phyloP scores from a whole-genome alignment of 1,284 basidiomycete genomes.

The Anthracocystis panici-leucophaei region DNA sequence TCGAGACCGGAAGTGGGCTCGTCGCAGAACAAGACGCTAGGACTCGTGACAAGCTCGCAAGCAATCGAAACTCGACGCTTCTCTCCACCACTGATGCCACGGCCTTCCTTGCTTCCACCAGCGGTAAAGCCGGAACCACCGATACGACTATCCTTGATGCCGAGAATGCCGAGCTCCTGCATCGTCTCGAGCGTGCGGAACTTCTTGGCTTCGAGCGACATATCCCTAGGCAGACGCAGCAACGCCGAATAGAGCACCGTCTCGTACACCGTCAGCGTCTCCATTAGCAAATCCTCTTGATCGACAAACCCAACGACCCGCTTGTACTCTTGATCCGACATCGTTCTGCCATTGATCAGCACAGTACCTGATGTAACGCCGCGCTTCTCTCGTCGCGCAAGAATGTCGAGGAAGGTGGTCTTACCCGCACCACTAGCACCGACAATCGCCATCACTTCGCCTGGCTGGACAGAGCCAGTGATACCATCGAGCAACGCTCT shows the following conservation, averaged over 20 bases:
- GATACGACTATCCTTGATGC: constrained; percentile 89
- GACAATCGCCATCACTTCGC: constrained; percentile 90
- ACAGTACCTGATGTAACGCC: constrained; percentile 81
- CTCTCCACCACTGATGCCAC: constrained; percentile 61
- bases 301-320: constrained; percentile 93
- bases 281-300: constrained; percentile 96
- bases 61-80: constrained; percentile 78
- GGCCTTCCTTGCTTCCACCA: constrained; percentile 85
- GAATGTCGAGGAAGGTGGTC: constrained; percentile 93
- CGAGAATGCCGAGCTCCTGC: constrained; percentile 91
- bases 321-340: constrained; percentile 82
- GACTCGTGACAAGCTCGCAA: constrained; percentile 96
- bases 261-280: constrained; percentile 96
- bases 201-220: constrained; percentile 93
- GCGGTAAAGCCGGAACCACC: constrained; percentile 75
- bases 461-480: constrained; percentile 90
- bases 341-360: constrained; percentile 86
- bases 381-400: constrained; percentile 87
- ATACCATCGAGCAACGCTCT: constrained; percentile 82
- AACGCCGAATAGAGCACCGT: constrained; percentile 93
- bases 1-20: constrained; percentile 92
- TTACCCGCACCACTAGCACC: constrained; percentile 98
- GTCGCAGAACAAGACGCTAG: constrained; percentile 93
- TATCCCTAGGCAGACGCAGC: constrained; percentile 88
- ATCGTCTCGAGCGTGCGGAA: constrained; percentile 93